These are phyloP conservation scores for Colletotrichum graminicola DNA, from an alignment of 2,329 filamentous ascomycete species.

Conservation along the genomic window DNA sequence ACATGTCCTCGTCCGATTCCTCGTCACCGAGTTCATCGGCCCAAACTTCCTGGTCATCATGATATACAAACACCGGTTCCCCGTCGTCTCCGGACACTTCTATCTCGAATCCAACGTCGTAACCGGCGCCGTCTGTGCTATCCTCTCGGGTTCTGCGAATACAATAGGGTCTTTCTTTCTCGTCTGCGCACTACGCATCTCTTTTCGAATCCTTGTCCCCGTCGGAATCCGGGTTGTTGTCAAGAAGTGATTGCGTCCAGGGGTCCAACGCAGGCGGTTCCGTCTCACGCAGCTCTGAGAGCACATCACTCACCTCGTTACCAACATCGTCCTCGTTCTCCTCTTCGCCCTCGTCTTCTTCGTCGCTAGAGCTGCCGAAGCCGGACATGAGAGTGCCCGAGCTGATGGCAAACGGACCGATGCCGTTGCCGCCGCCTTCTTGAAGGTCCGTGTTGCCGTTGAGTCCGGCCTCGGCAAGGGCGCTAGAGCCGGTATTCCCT, in stretches of 20 bases:
- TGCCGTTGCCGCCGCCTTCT: constrained; percentile 74
- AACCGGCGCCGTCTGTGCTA: not conserved
- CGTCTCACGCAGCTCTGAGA: constrained; percentile 41
- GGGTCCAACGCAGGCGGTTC: constrained; percentile 39
- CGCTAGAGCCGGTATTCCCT: constrained; percentile 40
- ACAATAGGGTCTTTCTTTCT: not conserved
- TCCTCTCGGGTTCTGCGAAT: constrained; percentile 9
- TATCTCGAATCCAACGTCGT: constrained; percentile 13
- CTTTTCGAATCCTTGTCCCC: constrained; percentile 28
- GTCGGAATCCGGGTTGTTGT: constrained; percentile 47
- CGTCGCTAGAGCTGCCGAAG: constrained; percentile 94
- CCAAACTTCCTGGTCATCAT: not conserved
- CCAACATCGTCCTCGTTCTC: constrained; percentile 82
- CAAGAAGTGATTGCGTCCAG: constrained; percentile 38
- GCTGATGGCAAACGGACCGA: constrained; percentile 79
- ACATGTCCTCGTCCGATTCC: constrained; percentile 35
- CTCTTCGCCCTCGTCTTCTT: constrained; percentile 95
- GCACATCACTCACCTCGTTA: constrained; percentile 70
- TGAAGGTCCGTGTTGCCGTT: constrained; percentile 70
- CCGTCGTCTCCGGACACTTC: constrained; percentile 10
- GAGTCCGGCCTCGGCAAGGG: constrained; percentile 41
- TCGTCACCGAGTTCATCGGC: not conserved
- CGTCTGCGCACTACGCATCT: constrained; percentile 42
- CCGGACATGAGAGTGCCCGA: constrained; percentile 85
- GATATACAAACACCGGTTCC: constrained; percentile 21